Base-by-base conservation (phyloP, 1,284 basidiomycete species). In the Caloboletus inedulis region DNA sequence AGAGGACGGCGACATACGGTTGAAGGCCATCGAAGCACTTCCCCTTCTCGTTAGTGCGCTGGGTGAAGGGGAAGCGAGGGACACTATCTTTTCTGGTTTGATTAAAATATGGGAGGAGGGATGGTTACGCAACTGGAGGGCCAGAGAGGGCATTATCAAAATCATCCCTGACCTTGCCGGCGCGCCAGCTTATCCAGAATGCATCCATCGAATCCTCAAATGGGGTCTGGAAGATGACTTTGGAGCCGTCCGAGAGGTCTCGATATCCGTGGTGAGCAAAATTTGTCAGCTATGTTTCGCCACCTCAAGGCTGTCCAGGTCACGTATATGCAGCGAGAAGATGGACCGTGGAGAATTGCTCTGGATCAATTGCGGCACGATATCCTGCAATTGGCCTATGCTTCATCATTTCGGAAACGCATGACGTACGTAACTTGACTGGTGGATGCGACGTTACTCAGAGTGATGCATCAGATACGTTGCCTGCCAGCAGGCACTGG, bases 191-290 rank as follows among this genome's bases (percentile, higher is more conserved):
- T 29, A 64, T 61, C 46, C 64, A 67, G 52, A 65, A 56, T 42
- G 57, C 69, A 30, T 69, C 74, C 47, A 69, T 64, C 49, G 62
- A 66, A 47, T 73, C 90, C 74, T 94, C 61, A 73, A 77, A 56
- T 75, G 76, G 50, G 89, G 87, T 1, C 73, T 98, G 35, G 79
- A 85, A 54, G 95, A 98, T 65, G 73, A 76, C 16, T 90, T 94
- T 53, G 88, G 91, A 31, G 86, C 89, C 27, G 91, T 98, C 7
- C 77, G 95, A 48, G 89, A 92, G 60, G 84, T 84, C 19, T 91
- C 87, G 3, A 80, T 92, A 21, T 79, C 55, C 40, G 60, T 51
- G 55, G 62, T 68, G 43, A 68, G 64, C 35, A 52, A 25, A 10
- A 30, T 43, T 53, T n/a, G 18, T 45, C 27, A 31, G 41, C 41